Base-by-base conservation (phyloP, 2,329 filamentous ascomycete genomes). In the Coniosporium tulheliwenetii region DNA sequence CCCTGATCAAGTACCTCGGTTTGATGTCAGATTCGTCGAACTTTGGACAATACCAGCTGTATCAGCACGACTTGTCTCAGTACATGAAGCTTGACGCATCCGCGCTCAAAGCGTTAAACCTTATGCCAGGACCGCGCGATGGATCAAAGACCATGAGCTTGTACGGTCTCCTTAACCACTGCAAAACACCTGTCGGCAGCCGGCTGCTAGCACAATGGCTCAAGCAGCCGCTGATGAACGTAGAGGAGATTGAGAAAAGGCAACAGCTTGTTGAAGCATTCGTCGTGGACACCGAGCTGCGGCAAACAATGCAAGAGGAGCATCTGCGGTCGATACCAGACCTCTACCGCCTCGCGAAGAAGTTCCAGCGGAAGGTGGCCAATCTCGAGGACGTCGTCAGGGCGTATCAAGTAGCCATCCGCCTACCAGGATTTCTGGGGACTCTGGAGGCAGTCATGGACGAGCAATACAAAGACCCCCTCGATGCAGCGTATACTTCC, bases 61-160 rank as follows among this genome's bases (percentile, higher is more conserved):
- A 96, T 55, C 91, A 98, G 61, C 91, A 98, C 60, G 91, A 98
- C 55, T 65, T 98, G 36, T 81, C 87, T 2, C 87, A 98, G 53
- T 98, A 85, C 59, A 98, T 98, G 91, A 98, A 95, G 62, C 71
- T 98, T 4, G 91, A 98, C 60, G 86, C 93, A 1, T 85, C 91
- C 1, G 91, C 91, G 0, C 67, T 98, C 36, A 89, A 93, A 53
- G 91, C 91, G 0, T 71, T 98, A 41, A 98, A 98, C 52, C 72
- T 98, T 32, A 96, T 98, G 87, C 93, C 91, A 5, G 89, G 91
- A 5, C 85, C 85, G 0, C 78, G 86, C 48, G 91, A 98, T 54
- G 91, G 91, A 2, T 75, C 85, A n/a, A 96, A 95, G 66, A 93
- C 77, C 1, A 98, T 98, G 91, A 96, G 87, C 55, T 60, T 98